Percentiles rank a stretch among this genome's conserved stretches.
Conservation (phyloP, 75 land plant genomes). For the Cunninghamia lanceolata region DNA sequence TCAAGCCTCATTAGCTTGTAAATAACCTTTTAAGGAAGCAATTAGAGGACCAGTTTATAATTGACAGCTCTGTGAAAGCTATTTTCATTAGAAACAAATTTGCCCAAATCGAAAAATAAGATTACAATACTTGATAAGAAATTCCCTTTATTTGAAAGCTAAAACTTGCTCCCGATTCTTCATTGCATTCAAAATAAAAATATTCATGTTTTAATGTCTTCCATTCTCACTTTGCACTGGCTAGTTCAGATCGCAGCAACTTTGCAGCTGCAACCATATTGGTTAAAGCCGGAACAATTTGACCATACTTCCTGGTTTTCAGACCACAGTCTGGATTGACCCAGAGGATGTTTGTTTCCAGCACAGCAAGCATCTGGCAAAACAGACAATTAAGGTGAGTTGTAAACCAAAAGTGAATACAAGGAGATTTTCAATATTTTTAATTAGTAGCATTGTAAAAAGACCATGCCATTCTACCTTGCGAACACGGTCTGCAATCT, state of each 20-base stretch:
- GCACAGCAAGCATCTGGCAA: conserved; percentile 43
- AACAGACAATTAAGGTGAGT: background rate
- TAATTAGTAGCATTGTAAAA: background rate
- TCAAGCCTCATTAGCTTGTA: background rate
- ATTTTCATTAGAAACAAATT: background rate
- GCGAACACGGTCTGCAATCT: conserved; percentile 50
- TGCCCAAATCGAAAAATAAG: background rate
- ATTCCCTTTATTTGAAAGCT: background rate
- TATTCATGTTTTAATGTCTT: background rate
- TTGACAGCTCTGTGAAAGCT: background rate
- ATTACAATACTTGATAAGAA: background rate
- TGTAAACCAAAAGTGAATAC: background rate
- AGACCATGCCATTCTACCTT: conserved; percentile 18
- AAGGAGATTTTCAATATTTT: background rate
- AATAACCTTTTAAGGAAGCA: too few species aligned
- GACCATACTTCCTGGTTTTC: conserved; percentile 49
- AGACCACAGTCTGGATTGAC: conserved; percentile 63
- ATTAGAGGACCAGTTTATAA: background rate
- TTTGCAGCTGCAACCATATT: conserved; percentile 57
- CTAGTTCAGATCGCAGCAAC: conserved; percentile 41
- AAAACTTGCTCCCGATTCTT: background rate
- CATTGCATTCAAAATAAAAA: background rate
- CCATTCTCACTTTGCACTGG: conserved; percentile 26
- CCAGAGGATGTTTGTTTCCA: conserved; percentile 52
- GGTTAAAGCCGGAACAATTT: conserved; percentile 43